These are phyloP conservation scores for Copromyces sp. DNA, from an alignment of 495 filamentous ascomycete species.

Conservation along the genomic window DNA sequence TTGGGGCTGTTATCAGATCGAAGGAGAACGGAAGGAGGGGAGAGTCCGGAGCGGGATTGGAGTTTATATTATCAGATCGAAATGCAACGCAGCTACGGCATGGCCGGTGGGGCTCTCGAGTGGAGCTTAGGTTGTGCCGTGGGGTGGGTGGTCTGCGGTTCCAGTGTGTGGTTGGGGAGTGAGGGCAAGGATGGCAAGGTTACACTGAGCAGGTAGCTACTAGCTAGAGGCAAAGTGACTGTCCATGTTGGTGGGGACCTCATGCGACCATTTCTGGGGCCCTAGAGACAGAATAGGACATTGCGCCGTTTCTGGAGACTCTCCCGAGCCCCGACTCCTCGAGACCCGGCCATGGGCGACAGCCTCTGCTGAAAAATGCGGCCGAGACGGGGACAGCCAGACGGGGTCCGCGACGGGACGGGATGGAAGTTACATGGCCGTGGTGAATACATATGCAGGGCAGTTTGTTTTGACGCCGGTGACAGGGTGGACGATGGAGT, in stretches of 20 bases:
- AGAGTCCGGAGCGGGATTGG: not conserved
- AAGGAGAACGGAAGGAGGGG: not conserved
- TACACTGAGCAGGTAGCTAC: not conserved
- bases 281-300: not conserved
- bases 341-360: not conserved
- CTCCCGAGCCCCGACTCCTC: not conserved
- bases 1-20: not conserved
- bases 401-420: not conserved
- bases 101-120: not conserved
- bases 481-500: not conserved
- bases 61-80: slow-evolving; percentile 1
- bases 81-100: not conserved
- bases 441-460: not conserved
- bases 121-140: not conserved
- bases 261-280: not conserved
- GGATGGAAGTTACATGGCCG: not conserved
- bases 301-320: not conserved
- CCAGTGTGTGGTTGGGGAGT: not conserved
- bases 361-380: not conserved
- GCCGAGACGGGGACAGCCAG: not conserved
- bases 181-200: not conserved
- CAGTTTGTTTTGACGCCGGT: not conserved
- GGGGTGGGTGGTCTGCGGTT: not conserved
- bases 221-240: not conserved
- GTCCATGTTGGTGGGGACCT: not conserved